Evolutionary conservation across 352 stramenopile species (phyloP).

Genomic region (Phytophthora rubi): DNA sequence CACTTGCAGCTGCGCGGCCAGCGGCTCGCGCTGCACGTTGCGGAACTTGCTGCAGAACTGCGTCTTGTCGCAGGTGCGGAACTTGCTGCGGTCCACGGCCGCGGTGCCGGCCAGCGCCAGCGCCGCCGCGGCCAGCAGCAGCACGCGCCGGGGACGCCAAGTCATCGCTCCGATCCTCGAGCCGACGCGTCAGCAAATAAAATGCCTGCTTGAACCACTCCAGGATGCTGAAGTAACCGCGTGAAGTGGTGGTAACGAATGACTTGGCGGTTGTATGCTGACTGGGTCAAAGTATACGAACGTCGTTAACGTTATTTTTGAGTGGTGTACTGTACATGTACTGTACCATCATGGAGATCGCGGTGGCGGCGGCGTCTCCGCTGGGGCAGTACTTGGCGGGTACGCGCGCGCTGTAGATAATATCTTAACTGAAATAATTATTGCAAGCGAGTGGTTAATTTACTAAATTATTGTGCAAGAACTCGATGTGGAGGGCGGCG

Average conservation of each 20-base stretch:
- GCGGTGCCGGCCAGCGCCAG: conserved; percentile 4
- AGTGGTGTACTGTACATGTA: no score
- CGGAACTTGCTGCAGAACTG: conserved; percentile 94
- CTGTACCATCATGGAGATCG: conserved; percentile 49
- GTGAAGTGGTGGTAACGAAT: background rate
- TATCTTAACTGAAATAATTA: no score
- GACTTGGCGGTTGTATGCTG: no score
- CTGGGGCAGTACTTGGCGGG: conserved; percentile 69
- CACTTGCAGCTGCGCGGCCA: conserved; percentile 41
- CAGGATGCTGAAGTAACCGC: background rate
- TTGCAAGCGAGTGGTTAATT: no score
- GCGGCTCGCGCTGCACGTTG: conserved; percentile 33
- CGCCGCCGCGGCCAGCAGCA: conserved; percentile 20
- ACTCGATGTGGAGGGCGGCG: conserved; percentile 18
- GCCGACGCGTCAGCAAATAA: conserved; percentile 18
- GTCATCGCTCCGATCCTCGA: conserved; percentile 17
- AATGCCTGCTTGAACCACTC: background rate
- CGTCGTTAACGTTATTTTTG: no score
- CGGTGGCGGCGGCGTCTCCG: conserved; percentile 44
- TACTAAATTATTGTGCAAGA: conserved; percentile 10
- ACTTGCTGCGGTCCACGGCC: conserved; percentile 98
- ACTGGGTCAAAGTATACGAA: no score
- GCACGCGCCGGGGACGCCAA: conserved; percentile 11
- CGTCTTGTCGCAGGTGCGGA: conserved; percentile 97
- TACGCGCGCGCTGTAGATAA: conserved; percentile 6